phyloP scores from a whole-genome alignment of 192 early-diverging fungal genomes.

The Bifiguratus adelaidae region DNA sequence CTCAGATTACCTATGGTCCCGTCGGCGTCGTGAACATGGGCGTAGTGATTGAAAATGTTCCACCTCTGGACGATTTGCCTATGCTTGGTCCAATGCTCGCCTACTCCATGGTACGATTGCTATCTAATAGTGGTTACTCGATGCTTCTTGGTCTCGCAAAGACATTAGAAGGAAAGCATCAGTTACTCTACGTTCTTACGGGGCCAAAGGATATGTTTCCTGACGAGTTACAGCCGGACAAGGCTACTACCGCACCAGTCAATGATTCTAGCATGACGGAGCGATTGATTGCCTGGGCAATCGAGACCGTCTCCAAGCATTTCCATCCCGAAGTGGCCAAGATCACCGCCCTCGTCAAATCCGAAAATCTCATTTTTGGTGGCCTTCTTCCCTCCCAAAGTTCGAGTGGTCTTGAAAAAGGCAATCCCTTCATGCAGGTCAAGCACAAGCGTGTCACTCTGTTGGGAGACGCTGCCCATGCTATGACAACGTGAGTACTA shows the following conservation, averaged over 20 bases:
- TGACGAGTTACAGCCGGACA: too few species aligned
- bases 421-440: neutral
- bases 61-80: neutral
- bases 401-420: neutral
- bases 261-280: neutral
- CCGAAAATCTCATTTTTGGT: neutral
- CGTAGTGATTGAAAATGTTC: neutral
- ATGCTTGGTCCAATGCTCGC: neutral
- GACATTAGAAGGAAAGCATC: neutral
- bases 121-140: neutral
- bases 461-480: slow-evolving; percentile 10
- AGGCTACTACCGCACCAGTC: too few species aligned
- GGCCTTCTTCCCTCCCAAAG: neutral
- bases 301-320: neutral
- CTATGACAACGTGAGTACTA: neutral
- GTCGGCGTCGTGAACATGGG: slow-evolving; percentile 1
- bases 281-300: neutral
- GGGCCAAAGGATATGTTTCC: slow-evolving; percentile 1
- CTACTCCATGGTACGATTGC: slow-evolving; percentile 5
- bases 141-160: neutral
- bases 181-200: slow-evolving; percentile 3
- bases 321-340: slow-evolving; percentile 9
- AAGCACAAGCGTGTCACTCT: slow-evolving; percentile 7
- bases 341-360: neutral
- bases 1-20: slow-evolving; percentile 3